Conservation (phyloP, 1,284 basidiomycete genomes). For the Psilocybe mexicana region DNA sequence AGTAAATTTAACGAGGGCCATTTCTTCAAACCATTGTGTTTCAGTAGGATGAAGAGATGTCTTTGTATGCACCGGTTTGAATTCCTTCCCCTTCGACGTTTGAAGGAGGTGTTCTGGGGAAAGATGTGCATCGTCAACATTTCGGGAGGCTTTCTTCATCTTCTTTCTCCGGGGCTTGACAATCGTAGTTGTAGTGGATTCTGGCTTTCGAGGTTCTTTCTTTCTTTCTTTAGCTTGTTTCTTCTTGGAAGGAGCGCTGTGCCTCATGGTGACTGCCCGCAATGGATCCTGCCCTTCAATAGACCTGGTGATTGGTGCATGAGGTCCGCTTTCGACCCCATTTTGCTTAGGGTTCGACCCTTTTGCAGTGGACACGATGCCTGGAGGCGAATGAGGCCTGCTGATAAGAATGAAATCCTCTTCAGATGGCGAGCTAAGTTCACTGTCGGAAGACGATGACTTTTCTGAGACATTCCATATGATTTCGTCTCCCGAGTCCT, state of each 20-base stretch:
- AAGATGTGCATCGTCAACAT: constrained; percentile 5
- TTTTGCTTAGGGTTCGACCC: neutral
- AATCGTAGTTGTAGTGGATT: neutral
- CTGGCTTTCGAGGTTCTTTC: neutral
- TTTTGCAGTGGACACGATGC: neutral
- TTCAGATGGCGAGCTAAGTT: constrained; percentile 30
- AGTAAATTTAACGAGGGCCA: constrained; percentile 5
- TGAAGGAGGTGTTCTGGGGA: constrained; percentile 14
- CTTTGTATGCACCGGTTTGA: neutral
- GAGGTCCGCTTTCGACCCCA: neutral
- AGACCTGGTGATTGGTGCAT: neutral
- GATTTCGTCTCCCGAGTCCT: constrained; percentile 53
- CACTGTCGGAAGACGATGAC: constrained; percentile 25
- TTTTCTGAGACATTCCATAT: constrained; percentile 46
- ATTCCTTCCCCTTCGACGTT: neutral
- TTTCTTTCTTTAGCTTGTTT: neutral
- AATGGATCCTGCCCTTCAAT: constrained; percentile 6
- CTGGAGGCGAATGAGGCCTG: constrained; percentile 27
- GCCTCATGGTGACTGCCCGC: constrained; percentile 9
- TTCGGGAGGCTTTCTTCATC: constrained; percentile 4
- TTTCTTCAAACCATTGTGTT: constrained; percentile 12
- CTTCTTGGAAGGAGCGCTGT: constrained; percentile 4
- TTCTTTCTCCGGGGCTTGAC: constrained; percentile 1
- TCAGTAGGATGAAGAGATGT: neutral
- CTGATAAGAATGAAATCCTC: constrained; percentile 47